Conservation (phyloP, 2,329 filamentous ascomycete genomes). For the Cladorrhinum sp. region DNA sequence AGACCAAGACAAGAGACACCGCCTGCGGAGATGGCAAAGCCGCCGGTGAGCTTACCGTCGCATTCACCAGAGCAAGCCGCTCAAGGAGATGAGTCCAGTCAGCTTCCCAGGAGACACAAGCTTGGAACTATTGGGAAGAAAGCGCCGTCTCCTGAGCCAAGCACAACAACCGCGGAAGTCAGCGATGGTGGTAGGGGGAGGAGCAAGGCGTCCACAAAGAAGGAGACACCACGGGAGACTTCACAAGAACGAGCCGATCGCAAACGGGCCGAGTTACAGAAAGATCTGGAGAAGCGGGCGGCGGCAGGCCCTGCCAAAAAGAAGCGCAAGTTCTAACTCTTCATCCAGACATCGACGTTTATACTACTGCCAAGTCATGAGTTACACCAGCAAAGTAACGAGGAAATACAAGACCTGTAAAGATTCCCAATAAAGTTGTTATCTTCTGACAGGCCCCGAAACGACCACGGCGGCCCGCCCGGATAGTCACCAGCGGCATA, state of each 20-base stretch:
- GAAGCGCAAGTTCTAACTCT: constrained; percentile 51
- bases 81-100: constrained; percentile 3
- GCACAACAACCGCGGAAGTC: not conserved
- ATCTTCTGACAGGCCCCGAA: not conserved
- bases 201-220: constrained; percentile 22
- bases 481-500: not conserved
- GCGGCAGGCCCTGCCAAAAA: constrained; percentile 52
- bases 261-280: constrained; percentile 49
- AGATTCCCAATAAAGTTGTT: not conserved
- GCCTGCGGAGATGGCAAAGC: constrained; percentile 20
- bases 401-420: not conserved
- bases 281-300: constrained; percentile 48
- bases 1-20: constrained; percentile 20
- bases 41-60: constrained; percentile 9
- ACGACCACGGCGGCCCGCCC: not conserved
- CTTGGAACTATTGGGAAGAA: constrained; percentile 30
- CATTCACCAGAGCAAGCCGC: constrained; percentile 14
- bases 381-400: not conserved
- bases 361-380: not conserved
- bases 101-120: constrained; percentile 20
- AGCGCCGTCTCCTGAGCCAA: constrained; percentile 4
- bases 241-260: constrained; percentile 41
- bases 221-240: constrained; percentile 2
- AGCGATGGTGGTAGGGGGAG: constrained; percentile 25
- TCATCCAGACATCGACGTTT: not conserved